A percentile compares a stretch with the other conserved stretches of the same genome.
Conservation (phyloP, 768 basidiomycete species). For the Gloeophyllum trabeum region DNA sequence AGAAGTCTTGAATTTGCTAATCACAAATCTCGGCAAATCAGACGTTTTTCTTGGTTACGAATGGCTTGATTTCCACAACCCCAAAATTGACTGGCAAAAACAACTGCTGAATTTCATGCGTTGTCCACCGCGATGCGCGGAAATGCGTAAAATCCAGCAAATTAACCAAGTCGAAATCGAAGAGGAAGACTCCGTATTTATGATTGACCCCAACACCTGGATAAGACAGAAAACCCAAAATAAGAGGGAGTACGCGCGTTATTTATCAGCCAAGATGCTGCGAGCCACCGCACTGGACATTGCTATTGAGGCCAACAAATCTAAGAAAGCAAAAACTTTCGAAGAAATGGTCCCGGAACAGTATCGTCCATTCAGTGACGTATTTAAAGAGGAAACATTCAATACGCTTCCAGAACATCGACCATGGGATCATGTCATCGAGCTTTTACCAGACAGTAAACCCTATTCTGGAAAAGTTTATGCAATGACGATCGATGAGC, state of each 20-base stretch:
- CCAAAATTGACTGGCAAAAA: conserved; percentile 9
- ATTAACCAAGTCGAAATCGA: background rate
- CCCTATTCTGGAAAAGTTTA: background rate
- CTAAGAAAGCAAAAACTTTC: background rate
- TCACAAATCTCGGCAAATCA: conserved; percentile 6
- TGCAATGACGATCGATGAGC: background rate
- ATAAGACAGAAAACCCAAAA: background rate
- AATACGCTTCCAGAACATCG: background rate
- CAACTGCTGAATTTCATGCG: conserved; percentile 1
- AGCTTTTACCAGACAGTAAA: background rate
- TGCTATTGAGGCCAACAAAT: background rate
- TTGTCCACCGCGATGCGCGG: conserved; percentile 1
- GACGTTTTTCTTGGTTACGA: conserved; percentile 9
- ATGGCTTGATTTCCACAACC: conserved; percentile 11
- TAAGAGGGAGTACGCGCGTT: background rate
- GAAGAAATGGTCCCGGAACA: background rate
- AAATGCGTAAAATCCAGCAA: too few species aligned
- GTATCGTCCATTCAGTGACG: background rate
- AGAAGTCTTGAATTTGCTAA: conserved; percentile 4
- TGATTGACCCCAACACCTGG: background rate
- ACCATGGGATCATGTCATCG: conserved; percentile 1
- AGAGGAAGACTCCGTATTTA: background rate
- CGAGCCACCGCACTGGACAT: background rate
- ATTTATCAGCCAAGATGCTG: too few species aligned
- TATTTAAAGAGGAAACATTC: background rate